phyloP scores from a whole-genome alignment of 768 basidiomycete genomes.

The Rhizopogon roseolus region DNA sequence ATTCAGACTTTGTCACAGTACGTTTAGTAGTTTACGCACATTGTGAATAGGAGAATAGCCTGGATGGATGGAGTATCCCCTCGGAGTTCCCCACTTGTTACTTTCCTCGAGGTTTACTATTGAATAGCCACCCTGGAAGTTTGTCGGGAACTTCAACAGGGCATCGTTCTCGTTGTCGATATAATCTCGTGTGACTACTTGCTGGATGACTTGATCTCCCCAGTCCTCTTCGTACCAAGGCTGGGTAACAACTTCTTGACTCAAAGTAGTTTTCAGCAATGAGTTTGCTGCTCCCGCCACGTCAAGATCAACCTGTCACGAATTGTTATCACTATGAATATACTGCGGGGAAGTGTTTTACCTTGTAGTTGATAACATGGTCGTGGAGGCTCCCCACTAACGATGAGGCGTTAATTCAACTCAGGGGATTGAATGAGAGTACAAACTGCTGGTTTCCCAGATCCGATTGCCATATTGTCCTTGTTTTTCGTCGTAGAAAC shows the following conservation, averaged over 20 bases:
- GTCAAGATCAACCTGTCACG: slow-evolving; percentile 55
- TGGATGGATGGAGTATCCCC: slow-evolving; percentile 61
- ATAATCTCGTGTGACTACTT: slow-evolving; percentile 42
- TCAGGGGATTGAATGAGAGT: background rate
- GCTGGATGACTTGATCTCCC: slow-evolving; percentile 50
- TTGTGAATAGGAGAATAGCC: slow-evolving; percentile 50
- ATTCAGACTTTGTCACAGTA: background rate
- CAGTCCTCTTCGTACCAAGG: slow-evolving; percentile 60
- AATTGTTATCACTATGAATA: background rate
- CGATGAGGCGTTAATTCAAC: background rate
- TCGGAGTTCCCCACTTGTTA: slow-evolving; percentile 53
- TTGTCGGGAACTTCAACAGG: slow-evolving; percentile 44
- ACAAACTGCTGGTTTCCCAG: slow-evolving; percentile 49
- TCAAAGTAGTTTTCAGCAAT: slow-evolving; percentile 44
- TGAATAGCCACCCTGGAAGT: slow-evolving; percentile 54
- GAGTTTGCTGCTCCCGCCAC: slow-evolving; percentile 57
- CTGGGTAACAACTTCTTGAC: slow-evolving; percentile 42
- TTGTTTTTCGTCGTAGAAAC: slow-evolving; percentile 49
- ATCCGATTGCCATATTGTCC: slow-evolving; percentile 51
- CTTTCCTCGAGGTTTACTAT: slow-evolving; percentile 48
- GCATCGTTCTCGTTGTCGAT: slow-evolving; percentile 50
- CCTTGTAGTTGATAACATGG: slow-evolving; percentile 63
- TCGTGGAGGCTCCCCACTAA: slow-evolving; percentile 65
- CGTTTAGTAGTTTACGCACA: slow-evolving; percentile 22
- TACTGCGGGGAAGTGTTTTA: slow-evolving; percentile 6